Evolutionary conservation across 306 rosid species (phyloP).

Genomic region (Vigna reflexopilosa): DNA sequence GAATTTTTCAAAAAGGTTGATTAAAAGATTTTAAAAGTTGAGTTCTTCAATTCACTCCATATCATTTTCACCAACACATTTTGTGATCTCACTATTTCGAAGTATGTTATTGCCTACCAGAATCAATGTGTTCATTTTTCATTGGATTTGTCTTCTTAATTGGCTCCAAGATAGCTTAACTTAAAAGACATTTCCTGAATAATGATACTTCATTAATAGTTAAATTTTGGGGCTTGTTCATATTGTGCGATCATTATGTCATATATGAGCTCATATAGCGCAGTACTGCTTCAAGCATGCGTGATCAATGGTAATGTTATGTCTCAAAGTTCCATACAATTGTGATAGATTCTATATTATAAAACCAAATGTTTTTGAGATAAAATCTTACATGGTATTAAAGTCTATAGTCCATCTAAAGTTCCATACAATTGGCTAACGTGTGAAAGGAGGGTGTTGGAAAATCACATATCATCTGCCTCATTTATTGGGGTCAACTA

Average conservation of each 20-base stretch:
- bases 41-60: neutral
- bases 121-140: slow-evolving; percentile 27
- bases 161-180: slow-evolving; percentile 34
- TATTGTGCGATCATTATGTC: slow-evolving; percentile 15
- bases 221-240: slow-evolving; percentile 41
- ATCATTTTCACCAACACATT: neutral
- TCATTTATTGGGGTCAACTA: neutral
- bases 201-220: slow-evolving; percentile 34
- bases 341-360: neutral
- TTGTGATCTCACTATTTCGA: slow-evolving; percentile 21
- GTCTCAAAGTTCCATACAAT: slow-evolving; percentile 16
- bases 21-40: neutral
- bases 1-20: neutral
- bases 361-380: neutral
- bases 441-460: neutral
- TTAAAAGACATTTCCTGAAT: slow-evolving; percentile 31
- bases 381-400: neutral
- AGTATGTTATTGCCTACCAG: slow-evolving; percentile 3
- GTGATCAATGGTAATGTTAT: slow-evolving; percentile 28
- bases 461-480: neutral
- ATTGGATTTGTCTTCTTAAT: slow-evolving; percentile 10
- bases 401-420: neutral
- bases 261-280: slow-evolving; percentile 29
- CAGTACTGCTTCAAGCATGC: slow-evolving; percentile 39
- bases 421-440: neutral